These are phyloP conservation scores for Yamadazyma olivae DNA, from an alignment of 805 yeast species.

Conservation along the genomic window DNA sequence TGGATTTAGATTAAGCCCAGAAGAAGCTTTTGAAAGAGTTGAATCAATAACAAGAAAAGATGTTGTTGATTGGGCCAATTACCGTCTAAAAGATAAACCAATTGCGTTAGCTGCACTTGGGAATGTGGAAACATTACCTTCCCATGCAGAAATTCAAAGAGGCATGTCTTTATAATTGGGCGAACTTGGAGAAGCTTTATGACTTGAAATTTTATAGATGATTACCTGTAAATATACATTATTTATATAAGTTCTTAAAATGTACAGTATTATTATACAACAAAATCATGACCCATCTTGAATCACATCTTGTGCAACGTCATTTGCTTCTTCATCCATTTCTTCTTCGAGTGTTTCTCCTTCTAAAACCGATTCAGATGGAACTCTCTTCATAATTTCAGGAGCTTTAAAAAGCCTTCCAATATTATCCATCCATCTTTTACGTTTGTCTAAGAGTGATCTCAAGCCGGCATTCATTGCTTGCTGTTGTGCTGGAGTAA, in stretches of 20 bases:
- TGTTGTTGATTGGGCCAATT: slow-evolving; percentile 85
- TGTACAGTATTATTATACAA: neutral
- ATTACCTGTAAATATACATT: slow-evolving; percentile 6
- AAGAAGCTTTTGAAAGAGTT: slow-evolving; percentile 70
- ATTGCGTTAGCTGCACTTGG: slow-evolving; percentile 92
- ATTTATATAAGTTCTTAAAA: neutral
- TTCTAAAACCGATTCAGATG: slow-evolving; percentile 57
- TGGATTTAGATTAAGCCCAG: slow-evolving; percentile 72
- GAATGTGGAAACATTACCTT: slow-evolving; percentile 67
- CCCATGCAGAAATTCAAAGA: slow-evolving; percentile 52
- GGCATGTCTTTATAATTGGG: slow-evolving; percentile 19
- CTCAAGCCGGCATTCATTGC: slow-evolving; percentile 77
- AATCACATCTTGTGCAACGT: slow-evolving; percentile 17
- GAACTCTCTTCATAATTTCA: slow-evolving; percentile 74
- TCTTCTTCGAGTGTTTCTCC: slow-evolving; percentile 31
- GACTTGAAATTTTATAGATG: neutral
- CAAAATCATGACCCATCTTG: slow-evolving; percentile 1
- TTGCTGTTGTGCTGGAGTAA: slow-evolving; percentile 50
- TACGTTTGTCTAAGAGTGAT: slow-evolving; percentile 79
- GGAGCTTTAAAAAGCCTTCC: slow-evolving; percentile 77
- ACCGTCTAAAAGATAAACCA: slow-evolving; percentile 71
- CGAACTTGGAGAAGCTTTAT: neutral
- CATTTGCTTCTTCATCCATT: slow-evolving; percentile 28
- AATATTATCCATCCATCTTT: slow-evolving; percentile 83
- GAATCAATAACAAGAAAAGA: slow-evolving; percentile 76